These are phyloP conservation scores for Dactylorhiza incarnata DNA, from an alignment of 106 monocot genomes.

Conservation along the genomic window DNA sequence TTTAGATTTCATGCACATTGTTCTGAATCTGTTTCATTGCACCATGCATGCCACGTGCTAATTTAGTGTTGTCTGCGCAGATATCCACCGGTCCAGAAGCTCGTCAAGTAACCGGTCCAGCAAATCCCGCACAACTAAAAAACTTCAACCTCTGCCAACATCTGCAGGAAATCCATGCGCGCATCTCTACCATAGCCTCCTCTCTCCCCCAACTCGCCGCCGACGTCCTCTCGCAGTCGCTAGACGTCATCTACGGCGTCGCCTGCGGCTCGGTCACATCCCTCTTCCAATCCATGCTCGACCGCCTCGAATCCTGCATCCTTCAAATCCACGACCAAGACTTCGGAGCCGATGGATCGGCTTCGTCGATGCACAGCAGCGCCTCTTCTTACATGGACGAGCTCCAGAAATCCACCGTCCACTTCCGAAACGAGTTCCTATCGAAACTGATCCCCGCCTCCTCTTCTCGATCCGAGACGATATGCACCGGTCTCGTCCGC, in stretches of 20 bases:
- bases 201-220: conserved; percentile 48
- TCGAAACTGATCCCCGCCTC: conserved; percentile 62
- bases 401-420: conserved; percentile 53
- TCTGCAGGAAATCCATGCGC: conserved; percentile 73
- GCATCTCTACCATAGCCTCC: conserved; percentile 34
- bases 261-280: conserved; percentile 76
- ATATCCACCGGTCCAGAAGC: conserved; percentile 85
- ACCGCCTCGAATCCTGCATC: conserved; percentile 67
- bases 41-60: no score
- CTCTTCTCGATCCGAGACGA: conserved; percentile 54
- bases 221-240: conserved; percentile 66
- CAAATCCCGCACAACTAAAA: conserved; percentile 69
- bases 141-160: conserved; percentile 88
- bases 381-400: conserved; percentile 89
- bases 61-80: conserved; percentile 14
- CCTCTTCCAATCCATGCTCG: conserved; percentile 87
- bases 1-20: no score
- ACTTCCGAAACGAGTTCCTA: conserved; percentile 77
- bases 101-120: conserved; percentile 81
- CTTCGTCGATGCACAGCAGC: conserved; percentile 47
- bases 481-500: conserved; percentile 58
- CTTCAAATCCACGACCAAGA: conserved; percentile 80
- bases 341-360: conserved; percentile 40
- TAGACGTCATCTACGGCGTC: conserved; percentile 63
- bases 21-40: no score